phyloP scores from a whole-genome alignment of 2,329 filamentous ascomycete species.

The Ophiocordyceps unilateralis region DNA sequence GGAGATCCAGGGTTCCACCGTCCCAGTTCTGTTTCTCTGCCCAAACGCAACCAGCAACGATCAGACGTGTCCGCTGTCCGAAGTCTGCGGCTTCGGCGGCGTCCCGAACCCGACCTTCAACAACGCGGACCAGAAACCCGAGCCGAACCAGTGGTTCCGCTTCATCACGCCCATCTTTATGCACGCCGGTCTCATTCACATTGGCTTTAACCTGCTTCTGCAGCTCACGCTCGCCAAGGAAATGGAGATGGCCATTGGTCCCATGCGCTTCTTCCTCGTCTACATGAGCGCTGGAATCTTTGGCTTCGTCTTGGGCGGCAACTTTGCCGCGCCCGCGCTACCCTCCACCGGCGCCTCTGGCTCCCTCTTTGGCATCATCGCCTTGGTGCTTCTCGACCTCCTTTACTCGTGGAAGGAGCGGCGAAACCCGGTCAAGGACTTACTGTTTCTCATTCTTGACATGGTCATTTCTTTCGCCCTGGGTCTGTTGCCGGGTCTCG shows the following conservation, averaged over 20 bases:
- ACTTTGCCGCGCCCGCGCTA: conserved; percentile 69
- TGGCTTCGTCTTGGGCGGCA: conserved; percentile 86
- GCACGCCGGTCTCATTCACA: conserved; percentile 85
- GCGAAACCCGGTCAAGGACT: conserved; percentile 57
- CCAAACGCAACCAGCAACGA: conserved; percentile 56
- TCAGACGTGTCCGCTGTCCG: conserved; percentile 50
- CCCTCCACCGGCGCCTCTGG: conserved; percentile 83
- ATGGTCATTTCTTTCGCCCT: conserved; percentile 82
- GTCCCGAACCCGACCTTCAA: conserved; percentile 49
- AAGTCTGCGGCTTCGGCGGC: conserved; percentile 71
- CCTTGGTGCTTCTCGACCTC: conserved; percentile 72
- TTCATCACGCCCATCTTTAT: conserved; percentile 95
- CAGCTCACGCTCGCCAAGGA: conserved; percentile 82
- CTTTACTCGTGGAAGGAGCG: conserved; percentile 85
- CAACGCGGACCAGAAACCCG: conserved; percentile 29
- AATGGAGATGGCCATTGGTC: conserved; percentile 82
- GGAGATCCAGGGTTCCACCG: conserved; percentile 37
- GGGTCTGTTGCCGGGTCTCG: conserved; percentile 76
- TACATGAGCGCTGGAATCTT: conserved; percentile 90
- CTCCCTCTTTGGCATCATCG: conserved; percentile 79
- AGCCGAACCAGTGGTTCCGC: conserved; percentile 89
- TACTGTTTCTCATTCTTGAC: conserved; percentile 76
- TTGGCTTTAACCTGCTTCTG: conserved; percentile 85
- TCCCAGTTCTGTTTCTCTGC: conserved; percentile 51
- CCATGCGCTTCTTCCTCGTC: conserved; percentile 73